Base-by-base conservation (phyloP, 257 asterid genomes). In the Cynanchum wilfordii region DNA sequence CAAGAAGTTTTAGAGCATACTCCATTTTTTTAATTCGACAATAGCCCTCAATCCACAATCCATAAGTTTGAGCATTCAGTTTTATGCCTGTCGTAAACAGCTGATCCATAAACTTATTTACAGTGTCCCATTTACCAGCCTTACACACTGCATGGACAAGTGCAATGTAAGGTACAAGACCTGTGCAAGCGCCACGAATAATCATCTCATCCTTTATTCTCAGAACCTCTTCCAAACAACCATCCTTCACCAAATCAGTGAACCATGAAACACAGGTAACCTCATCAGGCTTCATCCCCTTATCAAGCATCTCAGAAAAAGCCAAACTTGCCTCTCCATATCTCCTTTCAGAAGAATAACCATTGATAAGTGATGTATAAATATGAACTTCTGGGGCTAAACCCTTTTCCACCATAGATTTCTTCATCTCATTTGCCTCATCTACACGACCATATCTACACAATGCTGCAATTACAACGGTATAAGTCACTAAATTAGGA, bases 351-450 rank as follows among this genome's bases (percentile, higher is more conserved):
- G 49, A 73, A 73, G 74, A 78, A 58, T 72, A 75, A 5, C 78
- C 74, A 58, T 49, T 54, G 55, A 78, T 58, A 7, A 78, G 54
- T 10, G 78, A 58, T 22, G 78, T 38, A 64, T 72, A 78, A 72
- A 73, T 12, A 50, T 59, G 64, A 45, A 33, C 4, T 57, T 78
- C 72, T 66, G 70, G 78, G 40, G 25, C 59, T 67, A 78, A 66
- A 40, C 67, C 68, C 44, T 78, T 57, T 9, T 57, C 33, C 29
- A 67, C n/a, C 81, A 73, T 72, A 22, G 71, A 66, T 2, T 33
- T 47, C 52, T 73, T 78, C 60, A 78, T 16, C 51, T 68, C 73
- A 66, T 66, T 73, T 55, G 81, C 81, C 54, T 78, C 81, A 57
- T 78, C 75, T 44, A 73, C 51, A 20, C 50, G 4, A 3, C 78